Evolutionary conservation across 2,329 filamentous ascomycete species (phyloP).

Genomic region (Botrytis galanthina): DNA sequence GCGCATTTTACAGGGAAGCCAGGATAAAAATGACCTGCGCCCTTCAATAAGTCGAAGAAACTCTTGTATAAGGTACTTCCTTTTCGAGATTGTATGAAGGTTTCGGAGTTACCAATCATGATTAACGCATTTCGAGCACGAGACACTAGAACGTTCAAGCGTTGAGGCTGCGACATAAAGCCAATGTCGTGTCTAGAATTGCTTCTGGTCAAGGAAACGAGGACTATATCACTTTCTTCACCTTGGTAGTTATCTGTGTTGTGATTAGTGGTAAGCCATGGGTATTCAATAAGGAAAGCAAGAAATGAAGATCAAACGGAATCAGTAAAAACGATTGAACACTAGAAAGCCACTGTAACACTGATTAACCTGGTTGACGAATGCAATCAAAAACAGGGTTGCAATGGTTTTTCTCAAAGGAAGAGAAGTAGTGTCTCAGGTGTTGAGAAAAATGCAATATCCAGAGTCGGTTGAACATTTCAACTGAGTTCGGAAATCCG

Average conservation of each 20-base stretch:
- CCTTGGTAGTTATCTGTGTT: slow-evolving; percentile 71
- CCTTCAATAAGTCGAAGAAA: slow-evolving; percentile 56
- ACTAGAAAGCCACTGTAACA: neutral
- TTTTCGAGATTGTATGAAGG: slow-evolving; percentile 60
- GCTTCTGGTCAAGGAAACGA: slow-evolving; percentile 65
- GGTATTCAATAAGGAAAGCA: neutral
- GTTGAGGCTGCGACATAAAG: slow-evolving; percentile 64
- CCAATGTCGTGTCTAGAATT: slow-evolving; percentile 65
- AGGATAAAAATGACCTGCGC: slow-evolving; percentile 52
- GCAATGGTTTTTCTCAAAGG: neutral
- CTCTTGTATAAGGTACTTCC: slow-evolving; percentile 56
- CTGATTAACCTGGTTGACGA: neutral
- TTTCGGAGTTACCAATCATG: slow-evolving; percentile 68
- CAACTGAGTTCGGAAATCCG: neutral
- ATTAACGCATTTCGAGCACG: slow-evolving; percentile 64
- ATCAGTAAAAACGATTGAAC: rapidly evolving
- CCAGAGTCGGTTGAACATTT: neutral
- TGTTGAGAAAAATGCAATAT: neutral
- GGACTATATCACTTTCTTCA: slow-evolving; percentile 71
- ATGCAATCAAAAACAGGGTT: neutral
- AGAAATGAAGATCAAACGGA: neutral
- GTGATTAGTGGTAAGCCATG: neutral
- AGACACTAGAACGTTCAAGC: slow-evolving; percentile 69
- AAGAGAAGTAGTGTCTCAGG: neutral
- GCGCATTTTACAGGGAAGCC: slow-evolving; percentile 61